Percentiles rank a stretch among this genome's conserved stretches.
Conservation (phyloP, 768 basidiomycete genomes). For the Russula compacta region DNA sequence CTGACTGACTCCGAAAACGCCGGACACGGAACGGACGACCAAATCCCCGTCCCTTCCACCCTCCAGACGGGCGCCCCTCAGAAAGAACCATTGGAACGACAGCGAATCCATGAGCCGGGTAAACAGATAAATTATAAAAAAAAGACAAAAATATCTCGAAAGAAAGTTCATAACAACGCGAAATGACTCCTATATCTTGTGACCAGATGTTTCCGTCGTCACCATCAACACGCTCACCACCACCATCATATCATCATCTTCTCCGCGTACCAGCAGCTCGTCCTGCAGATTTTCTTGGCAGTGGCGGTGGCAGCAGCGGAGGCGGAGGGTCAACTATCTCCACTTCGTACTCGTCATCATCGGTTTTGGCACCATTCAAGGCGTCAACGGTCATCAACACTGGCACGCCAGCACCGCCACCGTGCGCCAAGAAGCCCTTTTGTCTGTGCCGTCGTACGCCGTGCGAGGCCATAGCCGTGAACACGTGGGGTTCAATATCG, state of each 20-base stretch:
- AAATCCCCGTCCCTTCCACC: neutral
- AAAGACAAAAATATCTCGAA: neutral
- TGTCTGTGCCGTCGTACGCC: slow-evolving; percentile 40
- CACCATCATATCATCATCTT: neutral
- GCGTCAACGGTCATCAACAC: slow-evolving; percentile 53
- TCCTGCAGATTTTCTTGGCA: neutral
- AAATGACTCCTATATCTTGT: neutral
- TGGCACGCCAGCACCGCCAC: slow-evolving; percentile 62
- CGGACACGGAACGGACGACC: neutral
- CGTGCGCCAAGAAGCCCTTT: slow-evolving; percentile 60
- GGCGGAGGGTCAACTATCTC: neutral
- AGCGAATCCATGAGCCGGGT: neutral
- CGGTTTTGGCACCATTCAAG: slow-evolving; percentile 27
- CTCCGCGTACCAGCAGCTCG: neutral
- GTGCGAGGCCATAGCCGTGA: slow-evolving; percentile 43
- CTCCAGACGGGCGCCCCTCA: neutral
- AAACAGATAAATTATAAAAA: neutral
- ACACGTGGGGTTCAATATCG: slow-evolving; percentile 33
- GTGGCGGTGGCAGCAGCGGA: neutral
- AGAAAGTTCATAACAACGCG: neutral
- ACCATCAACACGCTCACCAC: neutral
- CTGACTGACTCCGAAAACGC: neutral
- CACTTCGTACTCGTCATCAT: slow-evolving; percentile 9
- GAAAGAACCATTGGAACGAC: neutral
- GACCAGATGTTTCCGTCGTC: neutral